phyloP scores from a whole-genome alignment of 1,139 yeast species.

The Suhomyces bribrorum region DNA sequence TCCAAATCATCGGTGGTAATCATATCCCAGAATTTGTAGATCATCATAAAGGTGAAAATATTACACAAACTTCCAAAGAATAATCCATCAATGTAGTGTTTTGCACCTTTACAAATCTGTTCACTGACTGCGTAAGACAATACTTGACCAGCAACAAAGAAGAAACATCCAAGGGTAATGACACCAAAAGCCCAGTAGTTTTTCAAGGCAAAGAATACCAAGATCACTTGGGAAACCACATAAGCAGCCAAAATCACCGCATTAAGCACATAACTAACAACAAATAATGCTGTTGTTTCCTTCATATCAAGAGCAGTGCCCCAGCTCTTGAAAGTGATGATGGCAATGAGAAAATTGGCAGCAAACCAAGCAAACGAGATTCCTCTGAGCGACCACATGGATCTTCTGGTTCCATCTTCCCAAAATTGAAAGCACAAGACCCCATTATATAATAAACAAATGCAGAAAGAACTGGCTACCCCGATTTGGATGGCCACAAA shows the following conservation, averaged over 20 bases:
- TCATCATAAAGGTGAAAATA: slow-evolving; percentile 85
- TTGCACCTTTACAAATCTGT: slow-evolving; percentile 65
- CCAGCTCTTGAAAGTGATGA: slow-evolving; percentile 78
- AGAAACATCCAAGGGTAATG: slow-evolving; percentile 62
- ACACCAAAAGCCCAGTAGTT: slow-evolving; percentile 92
- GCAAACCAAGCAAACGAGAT: slow-evolving; percentile 55
- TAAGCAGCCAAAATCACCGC: slow-evolving; percentile 65
- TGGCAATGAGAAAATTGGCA: slow-evolving; percentile 63
- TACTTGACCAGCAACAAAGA: slow-evolving; percentile 81
- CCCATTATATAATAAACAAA: slow-evolving; percentile 71
- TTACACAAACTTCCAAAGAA: slow-evolving; percentile 83
- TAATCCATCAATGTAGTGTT: slow-evolving; percentile 88
- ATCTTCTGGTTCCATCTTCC: slow-evolving; percentile 83
- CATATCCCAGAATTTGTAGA: slow-evolving; percentile 95
- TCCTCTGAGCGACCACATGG: slow-evolving; percentile 59
- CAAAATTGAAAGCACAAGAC: slow-evolving; percentile 82
- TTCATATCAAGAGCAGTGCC: slow-evolving; percentile 38
- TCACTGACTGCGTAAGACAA: slow-evolving; percentile 67
- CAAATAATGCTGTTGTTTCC: slow-evolving; percentile 65
- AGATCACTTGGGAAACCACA: slow-evolving; percentile 66
- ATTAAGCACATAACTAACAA: slow-evolving; percentile 69
- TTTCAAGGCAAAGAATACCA: slow-evolving; percentile 66
- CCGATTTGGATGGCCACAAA: slow-evolving; percentile 84
- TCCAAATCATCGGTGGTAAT: slow-evolving; percentile 95
- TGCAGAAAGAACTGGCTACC: slow-evolving; percentile 66